These are phyloP conservation scores for Verticillium klebahnii DNA, from an alignment of 2,329 filamentous ascomycete genomes.

Conservation along the genomic window DNA sequence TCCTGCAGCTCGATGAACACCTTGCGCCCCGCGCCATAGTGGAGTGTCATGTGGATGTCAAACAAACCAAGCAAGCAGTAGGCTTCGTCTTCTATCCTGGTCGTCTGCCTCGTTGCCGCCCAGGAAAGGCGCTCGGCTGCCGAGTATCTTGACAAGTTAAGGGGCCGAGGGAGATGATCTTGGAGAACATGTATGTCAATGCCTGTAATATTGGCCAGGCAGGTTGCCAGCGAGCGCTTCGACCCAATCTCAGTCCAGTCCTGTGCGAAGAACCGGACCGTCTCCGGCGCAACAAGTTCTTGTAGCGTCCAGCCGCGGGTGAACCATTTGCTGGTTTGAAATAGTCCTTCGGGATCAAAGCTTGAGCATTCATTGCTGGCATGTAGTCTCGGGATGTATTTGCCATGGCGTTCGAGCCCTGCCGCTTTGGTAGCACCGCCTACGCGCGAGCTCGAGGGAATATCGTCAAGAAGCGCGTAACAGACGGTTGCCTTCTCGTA, in stretches of 20 bases:
- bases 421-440: too few species aligned
- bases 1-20: constrained; percentile 17
- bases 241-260: constrained; percentile 11
- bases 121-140: constrained; percentile 21
- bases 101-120: constrained; percentile 20
- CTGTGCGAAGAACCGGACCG: constrained; percentile 14
- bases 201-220: constrained; percentile 20
- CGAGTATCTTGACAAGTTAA: too few species aligned
- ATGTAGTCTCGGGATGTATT: too few species aligned
- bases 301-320: constrained; percentile 16
- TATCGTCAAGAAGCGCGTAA: constrained; percentile 12
- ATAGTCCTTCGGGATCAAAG: too few species aligned
- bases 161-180: too few species aligned
- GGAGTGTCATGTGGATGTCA: constrained; percentile 23
- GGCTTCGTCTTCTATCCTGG: constrained; percentile 20
- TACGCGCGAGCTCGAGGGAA: too few species aligned
- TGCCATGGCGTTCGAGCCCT: too few species aligned
- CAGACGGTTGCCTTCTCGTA: constrained; percentile 13
- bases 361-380: too few species aligned
- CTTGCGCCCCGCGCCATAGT: constrained; percentile 24
- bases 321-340: constrained; percentile 13
- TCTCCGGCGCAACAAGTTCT: constrained; percentile 16
- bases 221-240: constrained; percentile 6
- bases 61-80: constrained; percentile 27
- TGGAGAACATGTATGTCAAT: constrained; percentile 10